A percentile compares a stretch with the other conserved stretches of the same genome.
These are phyloP conservation scores for Sugiyamaella smithiae DNA, from an alignment of 805 yeast species.

Conservation along the genomic window DNA sequence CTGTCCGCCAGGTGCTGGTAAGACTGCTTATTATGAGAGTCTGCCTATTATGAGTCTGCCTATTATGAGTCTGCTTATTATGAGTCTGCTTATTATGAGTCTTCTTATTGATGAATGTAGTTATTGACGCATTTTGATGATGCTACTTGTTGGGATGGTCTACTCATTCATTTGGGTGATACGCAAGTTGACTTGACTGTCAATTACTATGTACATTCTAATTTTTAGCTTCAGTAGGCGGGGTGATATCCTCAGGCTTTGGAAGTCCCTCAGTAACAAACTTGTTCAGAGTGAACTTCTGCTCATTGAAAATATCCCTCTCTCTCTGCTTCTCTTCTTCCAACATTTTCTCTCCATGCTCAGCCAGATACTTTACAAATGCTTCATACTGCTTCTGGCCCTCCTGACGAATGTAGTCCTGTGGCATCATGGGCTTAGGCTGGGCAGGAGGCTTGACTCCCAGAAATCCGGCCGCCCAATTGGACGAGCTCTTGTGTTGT, in stretches of 20 bases:
- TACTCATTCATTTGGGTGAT: too few relatives aligned
- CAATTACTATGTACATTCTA: neutral
- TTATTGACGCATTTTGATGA: too few relatives aligned
- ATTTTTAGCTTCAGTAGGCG: too few relatives aligned
- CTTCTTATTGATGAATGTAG: too few relatives aligned
- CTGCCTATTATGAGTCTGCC: too few relatives aligned
- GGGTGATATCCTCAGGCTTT: constrained; percentile 27
- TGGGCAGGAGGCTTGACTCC: constrained; percentile 57
- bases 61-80: too few relatives aligned
- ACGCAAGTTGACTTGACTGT: too few relatives aligned
- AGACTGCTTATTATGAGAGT: too few relatives aligned
- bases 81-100: too few relatives aligned
- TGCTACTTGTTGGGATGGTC: too few relatives aligned
- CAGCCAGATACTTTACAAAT: constrained; percentile 78
- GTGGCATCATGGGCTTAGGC: constrained; percentile 68
- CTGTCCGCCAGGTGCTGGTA: too few relatives aligned
- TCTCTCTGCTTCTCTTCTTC: constrained; percentile 48
- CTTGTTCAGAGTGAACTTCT: constrained; percentile 81
- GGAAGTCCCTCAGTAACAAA: constrained; percentile 67
- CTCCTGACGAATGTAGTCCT: constrained; percentile 85
- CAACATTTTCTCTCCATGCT: constrained; percentile 58
- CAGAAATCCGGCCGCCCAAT: constrained; percentile 57
- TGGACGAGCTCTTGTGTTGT: constrained; percentile 44
- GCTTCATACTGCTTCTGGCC: constrained; percentile 86
- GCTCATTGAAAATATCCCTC: constrained; percentile 77